Base-by-base conservation (phyloP, 371 early-diverging fungal genomes). In the Apophysomyces variabilis region DNA sequence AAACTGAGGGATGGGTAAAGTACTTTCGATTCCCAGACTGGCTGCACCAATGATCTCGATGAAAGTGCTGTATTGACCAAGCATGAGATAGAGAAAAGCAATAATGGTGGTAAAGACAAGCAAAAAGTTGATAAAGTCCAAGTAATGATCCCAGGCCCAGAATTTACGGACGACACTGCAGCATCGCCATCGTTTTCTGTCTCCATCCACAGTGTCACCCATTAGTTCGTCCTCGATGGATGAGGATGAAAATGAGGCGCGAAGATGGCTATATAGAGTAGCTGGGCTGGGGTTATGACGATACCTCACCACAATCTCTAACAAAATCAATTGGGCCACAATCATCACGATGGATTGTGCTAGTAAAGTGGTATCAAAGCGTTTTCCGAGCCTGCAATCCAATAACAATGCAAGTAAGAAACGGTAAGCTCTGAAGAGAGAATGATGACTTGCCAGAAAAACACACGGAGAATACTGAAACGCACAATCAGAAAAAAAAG, bases 281-380 rank as follows among this genome's bases (percentile, higher is more conserved):
- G 66, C 38, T 9, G 73, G 69, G 38, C 69, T 67, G 1, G 69
- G 67, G 21, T 66, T 62, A 37, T 67, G 68, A 5, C 75, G 71
- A 44, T 75, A 68, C 6, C 69, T 68, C 16, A 82, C 68, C 3
- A 81, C 80, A 13, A 83, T 69, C 57, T 88, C 75, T 7, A 88
- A 68, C 12, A 90, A 61, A 5, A 80, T 62, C 16, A 89, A 61
- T 56, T 87, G 87, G 0, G 85, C 82, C 9, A 76, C 38, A 11
- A 88, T 80, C 90, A 90, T 90, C 16, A 85, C 67, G 63, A 90
- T 81, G 11, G 88, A 88, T 61, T 90, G 90, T 37, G 76, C 79
- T 7, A 90, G 59, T 16, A 87, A 70, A 1, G 85, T 85, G 1
- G 47, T 68, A 62, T 87, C 90, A 70, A 90, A 90, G 64, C 86